Base-by-base conservation (phyloP, 2,329 filamentous ascomycete genomes). In the Massarina eburnea region DNA sequence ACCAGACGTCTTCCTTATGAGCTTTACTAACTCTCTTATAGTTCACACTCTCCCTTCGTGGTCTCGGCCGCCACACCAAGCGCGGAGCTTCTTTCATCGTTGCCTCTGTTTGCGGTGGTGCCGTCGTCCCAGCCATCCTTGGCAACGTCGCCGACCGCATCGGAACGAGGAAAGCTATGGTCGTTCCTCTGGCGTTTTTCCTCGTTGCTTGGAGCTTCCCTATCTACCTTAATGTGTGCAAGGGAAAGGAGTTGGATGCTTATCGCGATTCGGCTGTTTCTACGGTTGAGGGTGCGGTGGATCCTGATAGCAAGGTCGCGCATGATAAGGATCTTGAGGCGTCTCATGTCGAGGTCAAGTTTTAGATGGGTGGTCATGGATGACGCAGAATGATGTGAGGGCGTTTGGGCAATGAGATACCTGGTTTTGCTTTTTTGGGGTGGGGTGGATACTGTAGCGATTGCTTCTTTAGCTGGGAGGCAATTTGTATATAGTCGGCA, bases 1-100 rank as follows among this genome's bases (percentile, higher is more conserved):
- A n/a, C n/a, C n/a, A n/a, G n/a, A n/a, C n/a, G n/a, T n/a, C n/a
- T n/a, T n/a, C n/a, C n/a, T n/a, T n/a, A n/a, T n/a, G n/a, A n/a
- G n/a, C n/a, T n/a, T n/a, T n/a, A n/a, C n/a, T n/a, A n/a, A n/a
- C n/a, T n/a, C n/a, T n/a, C n/a, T n/a, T n/a, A n/a, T n/a, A n/a
- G 6, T 69, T 71, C 49, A 66, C 68, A 1, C 55, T 68, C 3
- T 62, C 62, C 1, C 60, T 71, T 10, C 65, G 68, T 34, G 68
- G 68, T 17, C 61, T 71, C 5, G 68, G 68, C 41, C 59, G 67
- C 17, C 67, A 71, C 54, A 71, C 68, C 47, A 71, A 71, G 61
- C 67, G 68, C 33, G 68, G 68, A 24, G 66, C 66, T 17, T 69
- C 65, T 1, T 69, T 64, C 59, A 50, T 71, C 36, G 68, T 71